Conservation (phyloP, 129 eudicot species). For the Pulicaria dysenterica region DNA sequence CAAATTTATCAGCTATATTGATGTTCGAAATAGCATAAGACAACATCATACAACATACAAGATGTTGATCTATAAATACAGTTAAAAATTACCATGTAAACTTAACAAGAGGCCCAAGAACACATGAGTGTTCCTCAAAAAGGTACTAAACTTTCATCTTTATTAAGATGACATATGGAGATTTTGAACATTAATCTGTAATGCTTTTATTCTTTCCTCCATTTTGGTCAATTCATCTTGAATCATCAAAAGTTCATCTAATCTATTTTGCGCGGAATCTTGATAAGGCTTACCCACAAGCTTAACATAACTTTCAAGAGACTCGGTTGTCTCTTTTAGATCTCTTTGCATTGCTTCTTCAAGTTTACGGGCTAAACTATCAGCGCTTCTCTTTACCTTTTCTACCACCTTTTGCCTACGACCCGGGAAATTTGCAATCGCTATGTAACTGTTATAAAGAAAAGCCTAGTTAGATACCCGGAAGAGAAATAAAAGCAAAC, state of each 20-base stretch:
- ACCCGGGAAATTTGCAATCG: constrained; percentile 78
- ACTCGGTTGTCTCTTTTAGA: constrained; percentile 52
- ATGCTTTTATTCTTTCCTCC: constrained; percentile 57
- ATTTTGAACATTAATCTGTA: constrained; percentile 80
- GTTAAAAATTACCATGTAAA: background rate
- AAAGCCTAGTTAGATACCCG: constrained; percentile 21
- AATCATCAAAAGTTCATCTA: constrained; percentile 58
- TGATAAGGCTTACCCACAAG: constrained; percentile 74
- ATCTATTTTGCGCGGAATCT: constrained; percentile 65
- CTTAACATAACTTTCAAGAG: constrained; percentile 54
- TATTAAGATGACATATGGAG: constrained; percentile 56
- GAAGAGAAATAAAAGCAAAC: too few relatives aligned
- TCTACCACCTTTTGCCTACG: constrained; percentile 69
- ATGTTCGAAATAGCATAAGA: constrained; percentile 17
- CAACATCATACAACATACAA: constrained; percentile 32
- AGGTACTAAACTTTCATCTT: background rate
- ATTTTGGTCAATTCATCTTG: constrained; percentile 57
- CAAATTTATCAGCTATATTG: constrained; percentile 23
- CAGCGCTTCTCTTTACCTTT: constrained; percentile 76
- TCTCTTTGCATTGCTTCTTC: constrained; percentile 92
- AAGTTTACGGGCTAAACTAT: constrained; percentile 64
- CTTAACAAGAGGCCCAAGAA: constrained; percentile 15
- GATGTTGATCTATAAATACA: constrained; percentile 22
- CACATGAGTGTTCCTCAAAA: constrained; percentile 16
- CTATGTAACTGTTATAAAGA: constrained; percentile 58